A percentile compares a stretch with the other conserved stretches of the same genome.
phyloP scores from a whole-genome alignment of 164 flowering plant genomes.

The Dillenia suffruticosa region DNA sequence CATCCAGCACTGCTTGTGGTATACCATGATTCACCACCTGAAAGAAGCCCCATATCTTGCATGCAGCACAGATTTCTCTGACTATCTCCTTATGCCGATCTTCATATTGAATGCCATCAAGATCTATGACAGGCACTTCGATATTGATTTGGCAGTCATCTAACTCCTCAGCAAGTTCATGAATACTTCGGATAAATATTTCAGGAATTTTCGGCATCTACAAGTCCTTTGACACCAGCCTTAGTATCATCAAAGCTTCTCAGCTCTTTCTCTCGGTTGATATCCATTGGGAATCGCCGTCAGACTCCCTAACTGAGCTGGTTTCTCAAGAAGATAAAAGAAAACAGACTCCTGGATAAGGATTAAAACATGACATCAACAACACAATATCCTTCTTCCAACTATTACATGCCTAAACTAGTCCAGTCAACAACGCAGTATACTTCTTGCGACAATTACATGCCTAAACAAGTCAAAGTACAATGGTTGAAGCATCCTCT shows the following conservation, averaged over 20 bases:
- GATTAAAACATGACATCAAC: too few species aligned
- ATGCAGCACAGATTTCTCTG: constrained; percentile 2
- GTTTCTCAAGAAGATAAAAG: too few species aligned
- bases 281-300: too few species aligned
- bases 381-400: too few species aligned
- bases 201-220: constrained; percentile 22
- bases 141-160: background rate
- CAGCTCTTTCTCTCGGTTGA: constrained; percentile 5
- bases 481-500: too few species aligned
- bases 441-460: too few species aligned
- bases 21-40: constrained; percentile 18
- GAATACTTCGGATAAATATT: constrained; percentile 10
- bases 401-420: too few species aligned
- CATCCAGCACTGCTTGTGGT: constrained; percentile 2
- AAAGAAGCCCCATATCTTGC: constrained; percentile 14
- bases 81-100: background rate
- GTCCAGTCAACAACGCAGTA: too few species aligned
- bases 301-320: too few species aligned
- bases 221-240: constrained; percentile 24
- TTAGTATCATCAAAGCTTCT: constrained; percentile 20
- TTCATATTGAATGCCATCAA: background rate
- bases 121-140: constrained; percentile 17
- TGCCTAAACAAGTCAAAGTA: too few species aligned
- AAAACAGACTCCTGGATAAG: too few species aligned
- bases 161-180: background rate